Evolutionary conservation across 106 monocot genomes (phyloP).

Genomic region (Phalaenopsis equestris): DNA sequence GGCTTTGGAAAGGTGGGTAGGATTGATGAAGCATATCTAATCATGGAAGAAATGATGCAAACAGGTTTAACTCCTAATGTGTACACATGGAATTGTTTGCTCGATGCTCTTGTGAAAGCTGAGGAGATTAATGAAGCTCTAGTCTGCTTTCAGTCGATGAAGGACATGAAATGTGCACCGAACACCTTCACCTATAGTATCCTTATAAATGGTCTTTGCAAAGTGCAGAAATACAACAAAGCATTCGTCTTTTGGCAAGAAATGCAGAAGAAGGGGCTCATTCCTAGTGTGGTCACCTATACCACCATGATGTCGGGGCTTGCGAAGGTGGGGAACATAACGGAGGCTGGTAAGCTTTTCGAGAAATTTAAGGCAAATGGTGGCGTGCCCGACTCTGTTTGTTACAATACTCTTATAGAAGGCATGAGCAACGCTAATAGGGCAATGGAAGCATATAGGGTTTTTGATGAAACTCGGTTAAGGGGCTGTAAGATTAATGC

Average conservation of each 20-base stretch:
- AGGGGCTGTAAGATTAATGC: slow-evolving; percentile 75
- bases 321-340: slow-evolving; percentile 81
- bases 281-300: slow-evolving; percentile 80
- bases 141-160: slow-evolving; percentile 95
- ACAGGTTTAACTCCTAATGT: slow-evolving; percentile 73
- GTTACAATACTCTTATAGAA: slow-evolving; percentile 86
- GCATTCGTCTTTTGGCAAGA: slow-evolving; percentile 97
- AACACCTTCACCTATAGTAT: slow-evolving; percentile 85
- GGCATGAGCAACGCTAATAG: slow-evolving; percentile 89
- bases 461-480: slow-evolving; percentile 84
- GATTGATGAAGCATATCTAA: slow-evolving; percentile 97
- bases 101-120: slow-evolving; percentile 88
- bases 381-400: slow-evolving; percentile 72
- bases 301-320: slow-evolving; percentile 94
- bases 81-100: slow-evolving; percentile 90
- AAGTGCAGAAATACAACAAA: slow-evolving; percentile 91
- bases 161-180: slow-evolving; percentile 83
- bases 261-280: slow-evolving; percentile 81
- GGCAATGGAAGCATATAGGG: slow-evolving; percentile 68
- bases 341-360: slow-evolving; percentile 67
- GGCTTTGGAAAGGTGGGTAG: slow-evolving; percentile 97
- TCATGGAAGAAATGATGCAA: slow-evolving; percentile 98
- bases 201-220: slow-evolving; percentile 89
- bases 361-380: slow-evolving; percentile 82
- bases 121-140: slow-evolving; percentile 93